These are phyloP conservation scores for Neurospora tetrasperma DNA, from an alignment of 495 filamentous ascomycete species.

Conservation along the genomic window DNA sequence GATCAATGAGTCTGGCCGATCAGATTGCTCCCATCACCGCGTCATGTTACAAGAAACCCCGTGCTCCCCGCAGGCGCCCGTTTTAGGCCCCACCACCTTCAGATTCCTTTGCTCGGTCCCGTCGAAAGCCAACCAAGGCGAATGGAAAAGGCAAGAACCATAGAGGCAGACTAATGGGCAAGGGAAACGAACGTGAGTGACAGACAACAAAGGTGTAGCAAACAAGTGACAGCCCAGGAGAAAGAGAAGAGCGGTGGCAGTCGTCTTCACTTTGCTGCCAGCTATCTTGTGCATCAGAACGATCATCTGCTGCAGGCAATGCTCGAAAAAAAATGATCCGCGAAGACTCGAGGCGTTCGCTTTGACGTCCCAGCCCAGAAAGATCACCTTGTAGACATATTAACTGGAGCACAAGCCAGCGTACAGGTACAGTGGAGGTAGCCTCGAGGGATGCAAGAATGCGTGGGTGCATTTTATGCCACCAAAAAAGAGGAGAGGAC, in stretches of 20 bases:
- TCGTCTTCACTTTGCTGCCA: neutral
- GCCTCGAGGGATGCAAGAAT: too few relatives aligned
- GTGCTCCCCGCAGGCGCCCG: neutral
- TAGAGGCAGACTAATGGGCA: neutral
- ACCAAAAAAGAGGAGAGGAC: too few relatives aligned
- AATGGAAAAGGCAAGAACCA: neutral
- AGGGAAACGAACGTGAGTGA: neutral
- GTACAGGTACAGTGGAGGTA: too few relatives aligned
- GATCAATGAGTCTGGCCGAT: neutral
- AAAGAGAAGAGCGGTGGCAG: neutral
- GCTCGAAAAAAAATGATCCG: neutral
- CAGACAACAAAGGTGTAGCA: neutral
- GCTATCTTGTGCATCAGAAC: neutral
- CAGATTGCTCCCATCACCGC: neutral
- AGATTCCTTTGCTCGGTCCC: neutral
- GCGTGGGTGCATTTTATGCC: too few relatives aligned
- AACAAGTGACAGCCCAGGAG: neutral
- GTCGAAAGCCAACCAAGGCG: neutral
- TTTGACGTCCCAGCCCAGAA: too few relatives aligned
- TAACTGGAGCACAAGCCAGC: too few relatives aligned
- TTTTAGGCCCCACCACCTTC: neutral
- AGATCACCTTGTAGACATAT: too few relatives aligned
- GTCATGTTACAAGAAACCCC: neutral
- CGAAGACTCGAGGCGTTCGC: too few relatives aligned
- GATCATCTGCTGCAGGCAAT: neutral